These are phyloP conservation scores for Afroboletus lepidellus DNA, from an alignment of 1,284 basidiomycete species.

Conservation along the genomic window DNA sequence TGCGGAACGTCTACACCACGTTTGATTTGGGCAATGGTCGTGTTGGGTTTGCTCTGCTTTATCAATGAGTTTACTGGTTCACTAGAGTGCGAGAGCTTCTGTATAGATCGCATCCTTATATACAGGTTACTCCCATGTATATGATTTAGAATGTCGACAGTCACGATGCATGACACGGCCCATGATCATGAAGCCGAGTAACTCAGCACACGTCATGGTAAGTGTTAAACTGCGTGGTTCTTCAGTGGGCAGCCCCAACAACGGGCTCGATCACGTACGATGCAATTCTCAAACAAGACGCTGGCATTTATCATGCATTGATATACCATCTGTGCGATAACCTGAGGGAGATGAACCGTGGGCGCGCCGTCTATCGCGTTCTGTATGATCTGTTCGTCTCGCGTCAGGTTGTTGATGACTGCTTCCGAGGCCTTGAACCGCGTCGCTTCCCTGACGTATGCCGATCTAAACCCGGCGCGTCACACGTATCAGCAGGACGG, in stretches of 20 bases:
- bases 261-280: conserved; percentile 11
- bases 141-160: conserved; percentile 16
- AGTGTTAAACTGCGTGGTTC: conserved; percentile 16
- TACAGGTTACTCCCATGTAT: conserved; percentile 25
- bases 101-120: too few relatives aligned
- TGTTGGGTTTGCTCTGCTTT: too few relatives aligned
- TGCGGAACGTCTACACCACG: too few relatives aligned
- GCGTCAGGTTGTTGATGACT: conserved; percentile 11
- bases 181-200: background rate
- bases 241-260: conserved; percentile 5
- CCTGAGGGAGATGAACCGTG: conserved; percentile 19
- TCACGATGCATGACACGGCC: too few relatives aligned
- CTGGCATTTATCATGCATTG: conserved; percentile 19
- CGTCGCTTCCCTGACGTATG: conserved; percentile 25
- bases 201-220: conserved; percentile 1
- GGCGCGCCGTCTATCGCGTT: conserved; percentile 18
- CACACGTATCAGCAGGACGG: background rate
- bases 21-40: too few relatives aligned
- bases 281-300: conserved; percentile 20
- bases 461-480: conserved; percentile 10
- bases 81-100: too few relatives aligned
- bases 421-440: conserved; percentile 21
- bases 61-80: too few relatives aligned
- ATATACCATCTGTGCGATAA: conserved; percentile 19
- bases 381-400: conserved; percentile 19